phyloP scores from a whole-genome alignment of 73 alveolate genomes.

The Paramecium primaurelia region DNA sequence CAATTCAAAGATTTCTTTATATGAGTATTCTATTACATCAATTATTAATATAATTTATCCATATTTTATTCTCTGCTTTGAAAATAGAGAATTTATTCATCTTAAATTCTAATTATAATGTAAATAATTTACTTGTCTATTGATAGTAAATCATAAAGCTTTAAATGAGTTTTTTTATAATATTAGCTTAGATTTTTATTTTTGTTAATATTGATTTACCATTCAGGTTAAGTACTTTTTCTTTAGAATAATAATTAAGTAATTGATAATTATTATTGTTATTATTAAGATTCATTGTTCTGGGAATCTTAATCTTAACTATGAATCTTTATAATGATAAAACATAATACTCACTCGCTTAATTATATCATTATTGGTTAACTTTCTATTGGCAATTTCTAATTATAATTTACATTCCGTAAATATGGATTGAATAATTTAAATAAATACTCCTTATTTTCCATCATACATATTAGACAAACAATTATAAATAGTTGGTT shows the following conservation, averaged over 20 bases:
- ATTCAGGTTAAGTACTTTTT: not conserved
- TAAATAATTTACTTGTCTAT: not conserved
- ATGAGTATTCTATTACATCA: not conserved
- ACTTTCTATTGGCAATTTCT: not conserved
- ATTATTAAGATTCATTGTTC: not conserved
- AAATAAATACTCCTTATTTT: not conserved
- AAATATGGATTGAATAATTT: not conserved
- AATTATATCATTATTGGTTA: not conserved
- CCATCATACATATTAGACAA: conserved; percentile 19
- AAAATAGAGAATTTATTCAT: conserved; percentile 1
- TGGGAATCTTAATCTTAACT: not conserved
- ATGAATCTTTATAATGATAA: not conserved
- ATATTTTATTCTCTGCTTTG: not conserved
- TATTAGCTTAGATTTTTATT: not conserved
- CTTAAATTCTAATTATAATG: not conserved
- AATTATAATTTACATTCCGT: not conserved
- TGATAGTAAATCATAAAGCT: not conserved
- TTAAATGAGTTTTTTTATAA: not conserved
- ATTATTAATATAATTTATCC: not conserved
- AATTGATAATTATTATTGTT: not conserved
- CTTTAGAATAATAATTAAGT: not conserved
- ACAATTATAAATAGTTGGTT: not conserved
- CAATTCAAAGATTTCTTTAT: conserved; percentile 5
- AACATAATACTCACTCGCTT: conserved; percentile 16
- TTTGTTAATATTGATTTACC: not conserved